Base-by-base conservation (phyloP, 2,329 filamentous ascomycete species). In the Sporothrix inflata region DNA sequence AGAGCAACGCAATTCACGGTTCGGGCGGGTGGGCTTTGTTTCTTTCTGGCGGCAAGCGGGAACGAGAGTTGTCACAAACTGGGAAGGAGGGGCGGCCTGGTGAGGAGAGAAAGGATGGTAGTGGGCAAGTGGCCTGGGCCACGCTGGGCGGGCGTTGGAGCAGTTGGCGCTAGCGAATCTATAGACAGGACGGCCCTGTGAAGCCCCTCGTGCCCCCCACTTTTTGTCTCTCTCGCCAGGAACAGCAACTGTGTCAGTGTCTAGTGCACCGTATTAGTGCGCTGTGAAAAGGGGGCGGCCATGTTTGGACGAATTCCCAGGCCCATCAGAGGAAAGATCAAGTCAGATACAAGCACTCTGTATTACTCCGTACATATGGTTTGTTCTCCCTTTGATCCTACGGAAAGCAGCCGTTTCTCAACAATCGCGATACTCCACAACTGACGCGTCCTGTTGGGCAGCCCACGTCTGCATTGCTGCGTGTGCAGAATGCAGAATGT, bases 31-130 rank as follows among this genome's bases (percentile, higher is more conserved):
- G 66, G 71, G 66, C 70, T 68, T 55, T 53, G 53, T 42, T 53
- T 63, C 27, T 53, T n/a, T 69, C 51, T 57, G 47, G 66, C 66
- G 66, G 66, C 61, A 69, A 63, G 71, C 60, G 60, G 71, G 66
- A 55, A 47, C 34, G 14, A 47, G 42, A 55, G 60, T 67, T 68
- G 68, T 68, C 60, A 73, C 71, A 73, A 69, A 69, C 38, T 57
- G 69, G 72, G 57, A 71, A 73, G 72, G 72, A 73, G 72, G 72
- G 72, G 69, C 69, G 69, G 63, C 42, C 40, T 40, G 30, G 16
- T 53, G 61, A 45, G 55, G 19, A 47, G 21, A 47, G 38, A 51
- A 38, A 42, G 51, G 38, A 27, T 55, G 30, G 16, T n/a, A 65
- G 60, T 45, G 12, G 8, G 55, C 30, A 9, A 63, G 60, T 38